Evolutionary conservation across 202 grass and related monocot genomes (phyloP).

Genomic region (Bolboschoenoplectus hybrid): DNA sequence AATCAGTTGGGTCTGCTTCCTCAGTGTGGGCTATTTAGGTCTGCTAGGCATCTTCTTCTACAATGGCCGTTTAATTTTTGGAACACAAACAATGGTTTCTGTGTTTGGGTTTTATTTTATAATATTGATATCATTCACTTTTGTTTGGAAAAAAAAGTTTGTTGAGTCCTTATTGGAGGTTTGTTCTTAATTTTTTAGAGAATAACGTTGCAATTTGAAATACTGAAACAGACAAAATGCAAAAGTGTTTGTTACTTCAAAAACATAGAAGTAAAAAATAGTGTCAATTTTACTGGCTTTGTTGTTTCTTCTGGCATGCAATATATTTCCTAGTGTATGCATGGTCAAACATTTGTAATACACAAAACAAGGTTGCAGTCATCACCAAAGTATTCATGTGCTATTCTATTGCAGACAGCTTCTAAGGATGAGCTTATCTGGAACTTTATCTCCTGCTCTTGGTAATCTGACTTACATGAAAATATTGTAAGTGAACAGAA

Average conservation of each 20-base stretch:
- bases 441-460: conserved; percentile 77
- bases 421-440: conserved; percentile 73
- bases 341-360: conserved; percentile 28
- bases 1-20: background rate
- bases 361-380: background rate
- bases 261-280: background rate
- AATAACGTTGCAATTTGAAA: background rate
- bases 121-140: background rate
- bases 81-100: background rate
- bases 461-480: conserved; percentile 68
- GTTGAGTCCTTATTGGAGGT: background rate
- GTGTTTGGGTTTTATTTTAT: background rate
- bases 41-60: conserved; percentile 1
- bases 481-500: conserved; percentile 73
- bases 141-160: conserved; percentile 2
- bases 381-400: conserved; percentile 1
- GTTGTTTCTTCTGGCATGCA: conserved; percentile 27
- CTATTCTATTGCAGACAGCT: conserved; percentile 64
- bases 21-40: background rate
- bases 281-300: conserved; percentile 12
- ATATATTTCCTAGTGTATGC: conserved; percentile 35
- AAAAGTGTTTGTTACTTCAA: background rate
- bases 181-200: background rate
- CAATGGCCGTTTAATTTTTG: background rate
- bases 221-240: background rate